A percentile compares a stretch with the other conserved stretches of the same genome.
Conservation (phyloP, 176 grass and related monocot species). For the Oryza coarctata region DNA sequence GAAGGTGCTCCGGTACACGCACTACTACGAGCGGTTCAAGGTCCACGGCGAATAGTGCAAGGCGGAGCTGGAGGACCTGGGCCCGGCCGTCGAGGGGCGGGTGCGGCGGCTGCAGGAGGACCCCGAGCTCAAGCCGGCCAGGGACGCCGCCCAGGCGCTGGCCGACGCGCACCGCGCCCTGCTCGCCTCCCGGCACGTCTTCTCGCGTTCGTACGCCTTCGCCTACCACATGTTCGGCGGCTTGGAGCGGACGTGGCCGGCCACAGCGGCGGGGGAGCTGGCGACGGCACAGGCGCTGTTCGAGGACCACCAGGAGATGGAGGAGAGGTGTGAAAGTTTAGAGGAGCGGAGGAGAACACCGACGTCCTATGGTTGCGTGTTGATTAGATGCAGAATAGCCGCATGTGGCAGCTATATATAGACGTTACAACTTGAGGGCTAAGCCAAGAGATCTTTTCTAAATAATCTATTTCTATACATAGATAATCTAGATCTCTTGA, state of each 20-base stretch:
- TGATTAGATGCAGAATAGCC: too few relatives aligned
- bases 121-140: accelerated
- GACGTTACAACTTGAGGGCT: too few relatives aligned
- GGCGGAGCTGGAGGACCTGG: constrained; percentile 27
- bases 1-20: constrained; percentile 27
- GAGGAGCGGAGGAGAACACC: too few relatives aligned
- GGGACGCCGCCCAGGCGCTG: constrained; percentile 23
- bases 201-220: constrained; percentile 47
- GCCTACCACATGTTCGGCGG: constrained; percentile 62
- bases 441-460: too few relatives aligned
- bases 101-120: background rate
- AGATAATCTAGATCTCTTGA: too few relatives aligned
- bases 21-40: constrained; percentile 45
- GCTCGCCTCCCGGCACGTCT: constrained; percentile 30
- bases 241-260: background rate
- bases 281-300: constrained; percentile 43
- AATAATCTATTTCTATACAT: too few relatives aligned
- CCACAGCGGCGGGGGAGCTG: background rate
- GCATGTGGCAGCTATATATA: too few relatives aligned
- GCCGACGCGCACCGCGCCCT: constrained; percentile 14
- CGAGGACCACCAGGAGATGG: constrained; percentile 48
- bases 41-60: constrained; percentile 24
- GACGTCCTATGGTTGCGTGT: too few relatives aligned
- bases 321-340: too few relatives aligned
- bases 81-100: background rate